These are phyloP conservation scores for Schizosaccharomyces japonicus DNA, from an alignment of 805 yeast genomes.

Conservation along the genomic window DNA sequence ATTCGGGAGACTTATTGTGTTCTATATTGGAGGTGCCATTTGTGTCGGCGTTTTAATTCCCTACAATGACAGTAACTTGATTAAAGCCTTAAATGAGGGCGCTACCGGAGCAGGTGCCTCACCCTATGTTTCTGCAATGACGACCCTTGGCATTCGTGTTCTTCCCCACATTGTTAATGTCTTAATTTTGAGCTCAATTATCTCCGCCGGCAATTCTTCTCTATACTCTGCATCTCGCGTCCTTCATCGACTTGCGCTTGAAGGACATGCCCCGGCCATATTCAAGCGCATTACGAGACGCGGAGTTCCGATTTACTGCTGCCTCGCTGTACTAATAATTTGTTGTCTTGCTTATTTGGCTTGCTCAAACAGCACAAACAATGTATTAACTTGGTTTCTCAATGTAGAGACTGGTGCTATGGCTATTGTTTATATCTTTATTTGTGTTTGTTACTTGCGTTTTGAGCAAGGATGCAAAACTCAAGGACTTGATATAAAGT, in stretches of 20 bases:
- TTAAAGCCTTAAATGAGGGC: constrained; percentile 27
- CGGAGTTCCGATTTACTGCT: too few species aligned
- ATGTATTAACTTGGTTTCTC: constrained; percentile 49
- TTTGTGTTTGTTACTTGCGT: constrained; percentile 1
- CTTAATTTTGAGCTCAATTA: constrained; percentile 49
- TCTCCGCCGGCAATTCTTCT: constrained; percentile 64
- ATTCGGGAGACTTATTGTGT: constrained; percentile 55
- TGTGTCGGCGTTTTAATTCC: constrained; percentile 50
- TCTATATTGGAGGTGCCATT: constrained; percentile 37
- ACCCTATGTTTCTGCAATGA: constrained; percentile 66
- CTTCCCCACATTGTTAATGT: constrained; percentile 59
- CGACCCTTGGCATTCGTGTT: constrained; percentile 36
- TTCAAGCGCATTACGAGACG: constrained; percentile 38
- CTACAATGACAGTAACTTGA: constrained; percentile 27
- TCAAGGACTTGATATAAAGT: too few species aligned
- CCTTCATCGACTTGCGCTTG: constrained; percentile 43
- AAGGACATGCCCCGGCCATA: constrained; percentile 49
- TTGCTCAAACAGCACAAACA: constrained; percentile 31
- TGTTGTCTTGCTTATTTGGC: constrained; percentile 17
- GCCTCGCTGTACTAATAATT: too few species aligned
- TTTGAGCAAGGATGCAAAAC: constrained; percentile 36
- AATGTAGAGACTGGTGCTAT: constrained; percentile 27
- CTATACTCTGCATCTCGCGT: constrained; percentile 58
- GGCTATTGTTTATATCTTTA: background rate
- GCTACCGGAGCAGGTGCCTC: constrained; percentile 46